A percentile compares a stretch with the other conserved stretches of the same genome.
These are phyloP conservation scores for Lecanoromycetidae sp. DNA, from an alignment of 2,329 filamentous ascomycete species.

Conservation along the genomic window DNA sequence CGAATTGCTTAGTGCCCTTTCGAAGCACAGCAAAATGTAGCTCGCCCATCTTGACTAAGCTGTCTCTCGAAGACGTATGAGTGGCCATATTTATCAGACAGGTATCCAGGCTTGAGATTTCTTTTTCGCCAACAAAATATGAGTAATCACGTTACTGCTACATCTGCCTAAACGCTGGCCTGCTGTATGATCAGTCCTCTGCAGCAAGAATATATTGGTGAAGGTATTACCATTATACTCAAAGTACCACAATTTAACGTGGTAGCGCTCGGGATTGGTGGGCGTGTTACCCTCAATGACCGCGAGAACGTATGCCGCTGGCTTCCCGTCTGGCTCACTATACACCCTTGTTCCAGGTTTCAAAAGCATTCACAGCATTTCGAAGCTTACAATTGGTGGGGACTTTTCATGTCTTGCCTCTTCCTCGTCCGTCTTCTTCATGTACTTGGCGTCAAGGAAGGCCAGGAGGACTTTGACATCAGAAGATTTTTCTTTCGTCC, in stretches of 20 bases:
- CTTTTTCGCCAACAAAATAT: conserved; percentile 1
- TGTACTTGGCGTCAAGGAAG: conserved; percentile 33
- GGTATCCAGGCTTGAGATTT: neutral
- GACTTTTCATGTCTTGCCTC: conserved; percentile 29
- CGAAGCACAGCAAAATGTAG: neutral
- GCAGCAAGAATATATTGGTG: neutral
- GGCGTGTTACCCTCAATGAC: neutral
- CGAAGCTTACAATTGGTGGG: conserved; percentile 34
- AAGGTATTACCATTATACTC: neutral
- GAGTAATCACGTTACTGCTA: neutral
- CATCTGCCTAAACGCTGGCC: neutral
- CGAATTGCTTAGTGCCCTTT: neutral
- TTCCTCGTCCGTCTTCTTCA: conserved; percentile 31
- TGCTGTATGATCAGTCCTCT: neutral
- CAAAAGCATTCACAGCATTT: conserved; percentile 37
- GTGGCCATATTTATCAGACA: neutral
- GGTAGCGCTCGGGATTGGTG: neutral
- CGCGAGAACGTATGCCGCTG: neutral
- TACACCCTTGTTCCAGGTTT: conserved; percentile 38
- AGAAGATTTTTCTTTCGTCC: neutral
- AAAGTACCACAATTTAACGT: conserved; percentile 3
- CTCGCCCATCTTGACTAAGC: neutral
- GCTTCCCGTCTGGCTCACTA: neutral
- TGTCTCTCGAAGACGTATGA: neutral
- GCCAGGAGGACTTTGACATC: conserved; percentile 32